A percentile compares a stretch with the other conserved stretches of the same genome.
Evolutionary conservation across 495 filamentous ascomycete genomes (phyloP).

Genomic region (Aspergillus funiculosus): DNA sequence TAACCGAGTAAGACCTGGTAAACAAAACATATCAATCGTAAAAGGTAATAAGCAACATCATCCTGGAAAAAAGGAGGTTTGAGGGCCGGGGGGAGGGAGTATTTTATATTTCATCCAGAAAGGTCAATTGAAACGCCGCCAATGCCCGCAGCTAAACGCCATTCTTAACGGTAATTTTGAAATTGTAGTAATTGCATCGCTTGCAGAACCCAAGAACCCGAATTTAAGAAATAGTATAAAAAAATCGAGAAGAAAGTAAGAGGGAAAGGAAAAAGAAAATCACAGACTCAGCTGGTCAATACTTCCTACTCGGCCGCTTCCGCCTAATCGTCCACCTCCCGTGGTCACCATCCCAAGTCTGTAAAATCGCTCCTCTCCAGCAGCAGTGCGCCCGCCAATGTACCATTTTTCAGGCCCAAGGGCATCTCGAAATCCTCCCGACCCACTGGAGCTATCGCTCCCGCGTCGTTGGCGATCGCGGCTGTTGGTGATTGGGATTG

Average conservation of each 20-base stretch:
- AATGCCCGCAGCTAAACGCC: too few relatives aligned
- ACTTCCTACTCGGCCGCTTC: constrained; percentile 53
- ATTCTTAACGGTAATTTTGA: not conserved
- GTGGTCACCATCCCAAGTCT: constrained; percentile 58
- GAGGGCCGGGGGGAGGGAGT: too few relatives aligned
- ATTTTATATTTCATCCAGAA: too few relatives aligned
- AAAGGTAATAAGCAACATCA: too few relatives aligned
- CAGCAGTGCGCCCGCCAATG: constrained; percentile 79
- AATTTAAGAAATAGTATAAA: not conserved
- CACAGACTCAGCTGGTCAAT: constrained; percentile 59
- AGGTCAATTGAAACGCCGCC: too few relatives aligned
- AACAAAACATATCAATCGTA: too few relatives aligned
- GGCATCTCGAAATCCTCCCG: constrained; percentile 70
- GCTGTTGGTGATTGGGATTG: constrained; percentile 34
- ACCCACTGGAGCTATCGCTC: constrained; percentile 72
- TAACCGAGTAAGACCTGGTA: too few relatives aligned
- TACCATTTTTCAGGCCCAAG: constrained; percentile 79
- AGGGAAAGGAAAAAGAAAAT: constrained; percentile 14
- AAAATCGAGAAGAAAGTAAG: not conserved
- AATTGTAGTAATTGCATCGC: not conserved
- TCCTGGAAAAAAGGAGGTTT: too few relatives aligned
- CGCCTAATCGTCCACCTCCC: constrained; percentile 44
- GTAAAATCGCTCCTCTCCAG: constrained; percentile 83
- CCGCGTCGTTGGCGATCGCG: constrained; percentile 47
- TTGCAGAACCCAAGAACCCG: constrained; percentile 1